Conservation (phyloP, 108 stramenopile species). For the Cyclotella distinguenda region DNA sequence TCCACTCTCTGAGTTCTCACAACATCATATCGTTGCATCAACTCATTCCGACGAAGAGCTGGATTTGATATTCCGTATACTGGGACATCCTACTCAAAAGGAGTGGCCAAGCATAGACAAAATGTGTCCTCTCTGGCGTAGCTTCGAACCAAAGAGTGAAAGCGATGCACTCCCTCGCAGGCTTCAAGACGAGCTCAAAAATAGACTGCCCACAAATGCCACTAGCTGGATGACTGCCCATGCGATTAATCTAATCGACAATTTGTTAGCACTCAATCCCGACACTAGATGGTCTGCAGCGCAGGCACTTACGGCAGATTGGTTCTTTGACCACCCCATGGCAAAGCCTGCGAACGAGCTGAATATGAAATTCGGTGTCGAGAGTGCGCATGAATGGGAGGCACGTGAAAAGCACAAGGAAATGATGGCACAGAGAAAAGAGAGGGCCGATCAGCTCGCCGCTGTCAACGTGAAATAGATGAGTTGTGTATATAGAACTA, state of each 20-base stretch:
- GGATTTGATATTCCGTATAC: constrained; percentile 76
- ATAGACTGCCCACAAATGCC: constrained; percentile 53
- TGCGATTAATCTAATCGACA: constrained; percentile 73
- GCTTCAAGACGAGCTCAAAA: constrained; percentile 61
- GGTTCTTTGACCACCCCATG: constrained; percentile 84
- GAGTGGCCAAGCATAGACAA: constrained; percentile 77
- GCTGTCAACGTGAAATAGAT: constrained; percentile 2
- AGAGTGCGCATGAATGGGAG: constrained; percentile 81
- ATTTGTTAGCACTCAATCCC: constrained; percentile 75
- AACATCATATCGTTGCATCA: too few relatives aligned
- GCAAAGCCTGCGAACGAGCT: constrained; percentile 76
- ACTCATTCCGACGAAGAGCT: constrained; percentile 30
- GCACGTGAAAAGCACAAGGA: constrained; percentile 75
- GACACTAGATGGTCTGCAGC: constrained; percentile 79
- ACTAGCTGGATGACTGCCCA: constrained; percentile 87
- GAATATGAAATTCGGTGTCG: constrained; percentile 79
- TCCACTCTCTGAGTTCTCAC: too few relatives aligned
- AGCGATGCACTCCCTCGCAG: constrained; percentile 56
- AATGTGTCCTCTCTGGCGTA: constrained; percentile 76
- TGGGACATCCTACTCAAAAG: constrained; percentile 71
- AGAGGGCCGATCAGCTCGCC: constrained; percentile 8
- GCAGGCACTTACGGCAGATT: constrained; percentile 78
- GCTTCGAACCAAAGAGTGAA: constrained; percentile 60
- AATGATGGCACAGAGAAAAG: constrained; percentile 49
- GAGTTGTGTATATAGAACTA: constrained; percentile 5